phyloP scores from a whole-genome alignment of 352 stramenopile species.

The Phytophthora brassicae region DNA sequence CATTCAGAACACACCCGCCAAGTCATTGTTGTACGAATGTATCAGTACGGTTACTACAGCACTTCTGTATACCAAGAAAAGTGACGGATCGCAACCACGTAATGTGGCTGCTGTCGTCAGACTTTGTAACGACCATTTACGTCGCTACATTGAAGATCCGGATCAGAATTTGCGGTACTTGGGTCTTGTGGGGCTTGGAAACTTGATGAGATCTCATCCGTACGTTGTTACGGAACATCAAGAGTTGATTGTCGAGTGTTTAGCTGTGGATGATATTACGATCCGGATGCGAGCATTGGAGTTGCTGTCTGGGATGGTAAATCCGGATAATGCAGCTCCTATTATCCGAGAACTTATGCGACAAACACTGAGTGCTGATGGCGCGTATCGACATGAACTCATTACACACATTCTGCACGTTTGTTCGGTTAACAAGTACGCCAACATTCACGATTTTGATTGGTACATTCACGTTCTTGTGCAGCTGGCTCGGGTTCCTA shows the following conservation, averaged over 20 bases:
- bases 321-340: slow-evolving; percentile 94
- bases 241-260: slow-evolving; percentile 95
- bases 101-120: slow-evolving; percentile 94
- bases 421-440: slow-evolving; percentile 98
- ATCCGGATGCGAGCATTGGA: slow-evolving; percentile 97
- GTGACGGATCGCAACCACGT: slow-evolving; percentile 93
- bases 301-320: slow-evolving; percentile 95
- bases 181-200: slow-evolving; percentile 96
- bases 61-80: slow-evolving; percentile 96
- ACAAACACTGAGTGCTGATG: slow-evolving; percentile 93
- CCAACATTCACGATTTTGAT: slow-evolving; percentile 96
- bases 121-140: slow-evolving; percentile 95
- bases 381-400: slow-evolving; percentile 94
- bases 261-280: slow-evolving; percentile 98
- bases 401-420: slow-evolving; percentile 96
- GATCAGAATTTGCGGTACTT: slow-evolving; percentile 99
- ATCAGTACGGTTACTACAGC: slow-evolving; percentile 97
- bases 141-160: slow-evolving; percentile 96
- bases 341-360: slow-evolving; percentile 97
- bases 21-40: slow-evolving; percentile 98
- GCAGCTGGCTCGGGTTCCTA: slow-evolving; percentile 91
- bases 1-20: slow-evolving; percentile 97
- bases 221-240: slow-evolving; percentile 95
- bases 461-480: slow-evolving; percentile 99
- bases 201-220: slow-evolving; percentile 96